Base-by-base conservation (phyloP, 441 rosid genomes). In the Erodium texanum region DNA sequence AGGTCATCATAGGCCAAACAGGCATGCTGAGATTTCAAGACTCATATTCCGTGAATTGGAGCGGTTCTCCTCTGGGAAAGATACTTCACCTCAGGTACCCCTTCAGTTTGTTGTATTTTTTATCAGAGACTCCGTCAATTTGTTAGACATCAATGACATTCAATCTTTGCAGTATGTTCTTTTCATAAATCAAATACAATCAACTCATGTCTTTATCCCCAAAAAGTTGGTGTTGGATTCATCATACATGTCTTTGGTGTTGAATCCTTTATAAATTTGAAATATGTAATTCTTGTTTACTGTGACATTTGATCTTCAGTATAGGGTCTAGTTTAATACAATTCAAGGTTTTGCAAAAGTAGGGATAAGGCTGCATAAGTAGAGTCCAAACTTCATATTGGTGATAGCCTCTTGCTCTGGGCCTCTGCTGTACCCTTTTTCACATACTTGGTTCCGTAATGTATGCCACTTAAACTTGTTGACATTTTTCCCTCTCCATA, bases 21-120 rank as follows among this genome's bases (percentile, higher is more conserved):
- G 86, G 78, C 97, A 94, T 86, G 99, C 98, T 66, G 97, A 92
- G 83, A 88, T 89, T 74, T 94, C 99, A 71, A 87, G 93, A 83
- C 88, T 81, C 62, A 94, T 92, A 80, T 94, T 94, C 70, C 82
- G 88, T 58, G 96, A 90, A 82, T 67, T 94, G 77, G 99, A 94
- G 80, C 70, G 76, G 65, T 82, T 89, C 70, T 82, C 84, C 67
- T 75, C 83, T 67, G 75, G 82, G 69, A 88, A 86, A 82, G 93
- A 90, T 80, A 81, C 85, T 74, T 79, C 87, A 2, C 82, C 86
- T 50, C 83, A 92, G 98, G 99, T 94, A 71, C 62, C 61, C 56
- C 72, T 61, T 69, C 34, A 15, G 62, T 68, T 70, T 45, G 5
- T 45, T 45, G 11, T n/a, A n/a, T n/a, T n/a, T n/a, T n/a, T n/a